Evolutionary conservation across 345 rosid species (phyloP), one percentile per base, ranked within the genome.

Genomic region (Orychophragmus violaceus): DNA sequence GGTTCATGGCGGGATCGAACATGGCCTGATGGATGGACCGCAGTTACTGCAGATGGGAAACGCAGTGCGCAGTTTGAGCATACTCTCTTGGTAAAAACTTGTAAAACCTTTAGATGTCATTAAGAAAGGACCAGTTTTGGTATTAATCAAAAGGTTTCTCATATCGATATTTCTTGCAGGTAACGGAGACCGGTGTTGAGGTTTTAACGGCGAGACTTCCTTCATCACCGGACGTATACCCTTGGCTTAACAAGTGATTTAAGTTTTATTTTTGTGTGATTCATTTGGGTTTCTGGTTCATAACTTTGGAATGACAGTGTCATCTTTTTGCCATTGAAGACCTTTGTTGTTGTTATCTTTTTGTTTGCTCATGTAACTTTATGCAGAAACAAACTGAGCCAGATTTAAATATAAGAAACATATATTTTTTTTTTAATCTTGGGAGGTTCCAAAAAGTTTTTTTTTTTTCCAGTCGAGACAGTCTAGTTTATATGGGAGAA

Each of bases 11-110:
- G 87, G 16, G 96, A 94, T 78, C 82, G 84, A 24, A 84, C 81
- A 89, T 94, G 97, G 99, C 99, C 99, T 33, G 99, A 94, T 68
- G 95, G 99, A 63, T 94, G 98, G 98, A 90, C 98, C 61, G 97
- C 87, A 28, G 98, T 87, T 28, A 82, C 97, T 3, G 88, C 84
- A 1, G 99, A 94, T 80, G 99, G 99, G 35, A 93, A 88, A 77
- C 80, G 89, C 73, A 93, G 99, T 48, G 97, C 99, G 67, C 99
- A 90, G 82, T 94, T 94, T 79, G 99, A 94, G 81, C 99, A 94
- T 66, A 90, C 97, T 0, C 95, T 94, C 67, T 50, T 94, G 92
- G 99, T 88, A 80, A 79, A 12, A 35, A 46, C 25, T 27, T 45
- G 54, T 23, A 13, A 44, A 44, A 18, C 5, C 33, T 33, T 22